Conservation (phyloP, 345 rosid species). For the Lumnitzera littorea region DNA sequence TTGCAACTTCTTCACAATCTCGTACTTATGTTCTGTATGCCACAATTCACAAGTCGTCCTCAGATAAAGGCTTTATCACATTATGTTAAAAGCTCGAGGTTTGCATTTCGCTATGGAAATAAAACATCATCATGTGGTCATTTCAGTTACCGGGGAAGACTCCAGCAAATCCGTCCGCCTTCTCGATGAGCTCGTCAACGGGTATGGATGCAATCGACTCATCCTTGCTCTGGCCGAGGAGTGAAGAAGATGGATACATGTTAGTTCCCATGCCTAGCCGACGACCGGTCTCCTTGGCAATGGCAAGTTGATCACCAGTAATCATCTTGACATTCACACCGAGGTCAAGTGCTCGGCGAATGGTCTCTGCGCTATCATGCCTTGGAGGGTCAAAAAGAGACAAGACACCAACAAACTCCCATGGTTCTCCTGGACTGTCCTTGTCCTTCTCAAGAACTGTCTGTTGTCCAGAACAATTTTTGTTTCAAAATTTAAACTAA, state of each 20-base stretch:
- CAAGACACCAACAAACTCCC: conserved; percentile 44
- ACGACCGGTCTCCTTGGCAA: conserved; percentile 33
- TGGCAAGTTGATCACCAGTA: conserved; percentile 32
- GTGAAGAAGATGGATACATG: conserved; percentile 34
- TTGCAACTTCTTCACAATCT: conserved; percentile 29
- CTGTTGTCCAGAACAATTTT: neutral
- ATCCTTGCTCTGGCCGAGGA: conserved; percentile 24
- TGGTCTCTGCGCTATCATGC: conserved; percentile 33
- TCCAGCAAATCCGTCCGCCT: conserved; percentile 35
- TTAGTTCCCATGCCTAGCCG: conserved; percentile 35
- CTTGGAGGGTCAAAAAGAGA: conserved; percentile 45
- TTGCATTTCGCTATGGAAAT: neutral
- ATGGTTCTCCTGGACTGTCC: conserved; percentile 32
- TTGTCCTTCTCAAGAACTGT: conserved; percentile 33
- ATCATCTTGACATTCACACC: conserved; percentile 41
- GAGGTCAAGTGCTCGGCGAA: conserved; percentile 30
- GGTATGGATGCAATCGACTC: conserved; percentile 20
- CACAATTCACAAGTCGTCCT: neutral
- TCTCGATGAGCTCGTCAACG: conserved; percentile 26
- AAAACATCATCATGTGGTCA: neutral
- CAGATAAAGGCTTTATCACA: neutral
- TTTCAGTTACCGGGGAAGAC: conserved; percentile 21
- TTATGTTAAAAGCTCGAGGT: neutral
- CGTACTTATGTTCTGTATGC: conserved; percentile 27
- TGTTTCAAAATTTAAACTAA: too few relatives aligned